Evolutionary conservation across 164 flowering plant species (phyloP), one percentile per base, ranked within the genome.

Genomic region (Liriodendron chinense): DNA sequence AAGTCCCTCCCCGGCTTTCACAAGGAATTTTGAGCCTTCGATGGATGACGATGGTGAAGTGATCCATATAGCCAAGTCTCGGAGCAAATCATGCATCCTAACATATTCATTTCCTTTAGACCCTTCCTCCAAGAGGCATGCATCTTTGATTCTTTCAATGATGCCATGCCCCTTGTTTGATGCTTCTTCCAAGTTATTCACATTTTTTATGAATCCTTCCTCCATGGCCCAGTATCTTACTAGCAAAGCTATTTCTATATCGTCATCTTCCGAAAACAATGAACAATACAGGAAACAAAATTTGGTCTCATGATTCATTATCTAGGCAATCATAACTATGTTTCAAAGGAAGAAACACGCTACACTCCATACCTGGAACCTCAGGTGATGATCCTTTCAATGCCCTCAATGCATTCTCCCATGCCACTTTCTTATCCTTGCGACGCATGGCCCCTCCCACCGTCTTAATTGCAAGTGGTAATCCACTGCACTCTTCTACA

Each of bases 51-150:
- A 16, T n/a, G n/a, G n/a, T n/a, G n/a, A n/a, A n/a, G n/a, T n/a
- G n/a, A n/a, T n/a, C n/a, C n/a, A n/a, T n/a, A 69, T 28, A 7
- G 71, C 71, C 71, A 69, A 34, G 26, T 69, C 71, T 18, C 71
- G 49, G 50, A 34, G n/a, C 71, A 69, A 69, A 47, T 47, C 71
- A 24, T 23, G 69, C 69, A 66, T 69, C 71, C 13, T 69, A 18
- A 69, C 71, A 8, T 20, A 4, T 14, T 18, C 14, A 23, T 69
- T 20, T 8, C 21, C n/a, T 13, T 7, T 16, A 18, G 13, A 0
- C 18, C 50, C 71, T 23, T 43, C 12, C n/a, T 18, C 14, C 53
- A 69, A 47, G 6, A 69, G 21, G 50, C 50, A 69, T 5, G 71
- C 8, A n/a, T 69, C 25, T 49, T 7, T 14, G 7, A 69, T n/a